Base-by-base conservation (phyloP, 2,329 filamentous ascomycete genomes). In the Talaromyces pinophilus region DNA sequence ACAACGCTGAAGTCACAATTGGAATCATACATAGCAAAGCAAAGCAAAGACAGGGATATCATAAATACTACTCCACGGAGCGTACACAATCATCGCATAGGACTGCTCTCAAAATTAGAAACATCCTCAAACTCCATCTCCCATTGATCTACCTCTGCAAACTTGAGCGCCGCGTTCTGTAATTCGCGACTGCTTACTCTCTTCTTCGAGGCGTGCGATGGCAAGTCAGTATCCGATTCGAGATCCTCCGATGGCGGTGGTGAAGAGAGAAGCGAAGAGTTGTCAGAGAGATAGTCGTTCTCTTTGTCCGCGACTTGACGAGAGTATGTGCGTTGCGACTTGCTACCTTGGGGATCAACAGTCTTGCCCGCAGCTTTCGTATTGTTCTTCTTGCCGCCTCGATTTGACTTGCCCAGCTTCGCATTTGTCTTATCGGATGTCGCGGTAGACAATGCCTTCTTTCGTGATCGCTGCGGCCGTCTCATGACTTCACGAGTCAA, bases 111-210 rank as follows among this genome's bases (percentile, higher is more conserved):
- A 10, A 35, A 59, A 35, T 62, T 15, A 40, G 71, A 70, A 2
- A 80, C 75, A 63, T 81, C 79, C 67, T 81, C 79, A 72, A 80
- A 81, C 33, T 80, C 79, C 74, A 81, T 79, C 65, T 78, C 59
- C 79, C 79, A 81, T 67, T 75, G 69, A 68, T 81, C 79, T 52
- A 81, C 71, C 67, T 80, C 79, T 0, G 76, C 76, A 70, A 81
- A 81, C 50, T 80, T 80, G 67, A 71, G 71, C 33, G 74, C 74
- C 60, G 77, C 76, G 17, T 69, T 66, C 25, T 72, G 72, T 40
- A 81, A 70, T 60, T 81, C 79, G 46, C 77, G 75, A 66, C 78
- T 81, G 52, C 73, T 66, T 61, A 71, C 73, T 42, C 70, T 70
- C 6, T 63, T 67, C 40, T 67, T 60, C 1, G 67, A 64, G 42